Base-by-base conservation (phyloP, 441 rosid species). In the Populus hybrid region DNA sequence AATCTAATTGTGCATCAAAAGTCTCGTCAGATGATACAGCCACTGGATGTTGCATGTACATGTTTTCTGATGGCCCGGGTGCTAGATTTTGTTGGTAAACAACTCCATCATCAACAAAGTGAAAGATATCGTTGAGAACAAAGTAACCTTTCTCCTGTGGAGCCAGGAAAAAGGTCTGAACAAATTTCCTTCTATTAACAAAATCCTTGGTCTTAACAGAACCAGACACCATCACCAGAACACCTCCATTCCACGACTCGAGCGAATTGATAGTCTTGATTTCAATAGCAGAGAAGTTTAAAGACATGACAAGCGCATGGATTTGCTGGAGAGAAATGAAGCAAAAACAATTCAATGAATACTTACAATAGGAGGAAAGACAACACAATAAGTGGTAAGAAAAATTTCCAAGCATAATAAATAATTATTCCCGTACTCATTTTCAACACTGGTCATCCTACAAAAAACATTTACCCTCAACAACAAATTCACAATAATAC, bases 131-230 rank as follows among this genome's bases (percentile, higher is more conserved):
- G 84, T 90, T 96, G 67, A 96, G 90, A 82, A 96, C 91, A 84
- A 90, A 96, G 81, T 85, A 94, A 26, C 98, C 98, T 24, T 84
- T 92, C 88, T 91, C 96, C 79, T 94, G 98, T 38, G 98, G 98
- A 71, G 98, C 98, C 80, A 96, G 93, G 83, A 94, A 96, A 84
- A 96, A 96, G 0, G 95, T 89, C 86, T 96, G 92, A 70, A 91
- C 86, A 82, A 96, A 96, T 76, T 87, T 91, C 87, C 97, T 90
- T 87, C 91, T 86, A 74, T 77, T 82, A 80, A 78, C 73, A 81
- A 87, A 83, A 73, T 91, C 90, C 81, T 87, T 91, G 40, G 84
- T 89, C 72, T 85, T 91, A 82, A 96, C 85, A 68, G 89, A 89
- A 75, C 99, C 99, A 67, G 98, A 91, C 75, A 96, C 97, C 90